These are phyloP conservation scores for Metschnikowia corniflorae DNA, from an alignment of 805 yeast species.

Conservation along the genomic window DNA sequence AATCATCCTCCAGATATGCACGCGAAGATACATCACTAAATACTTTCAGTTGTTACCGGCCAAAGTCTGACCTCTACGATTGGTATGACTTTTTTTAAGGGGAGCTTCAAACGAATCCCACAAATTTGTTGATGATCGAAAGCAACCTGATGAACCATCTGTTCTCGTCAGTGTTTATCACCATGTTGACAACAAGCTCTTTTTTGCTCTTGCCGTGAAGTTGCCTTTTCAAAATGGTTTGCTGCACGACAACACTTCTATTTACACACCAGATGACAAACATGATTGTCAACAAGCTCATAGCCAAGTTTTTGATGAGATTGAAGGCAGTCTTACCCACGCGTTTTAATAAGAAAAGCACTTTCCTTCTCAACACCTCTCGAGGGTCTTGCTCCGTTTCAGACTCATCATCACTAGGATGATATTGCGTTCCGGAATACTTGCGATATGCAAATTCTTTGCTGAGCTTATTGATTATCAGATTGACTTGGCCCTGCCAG, in stretches of 20 bases:
- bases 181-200: constrained; percentile 42
- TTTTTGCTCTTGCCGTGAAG: constrained; percentile 22
- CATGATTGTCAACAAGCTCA: constrained; percentile 35
- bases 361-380: constrained; percentile 20
- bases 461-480: constrained; percentile 43
- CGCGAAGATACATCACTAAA: no score
- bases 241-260: constrained; percentile 35
- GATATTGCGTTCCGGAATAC: constrained; percentile 1
- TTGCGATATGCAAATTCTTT: constrained; percentile 27
- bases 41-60: no score
- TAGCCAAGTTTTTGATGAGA: constrained; percentile 32
- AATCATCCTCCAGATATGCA: no score
- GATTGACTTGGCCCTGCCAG: constrained; percentile 55
- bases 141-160: constrained; percentile 43
- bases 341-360: constrained; percentile 23
- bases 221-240: constrained; percentile 38
- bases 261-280: constrained; percentile 42
- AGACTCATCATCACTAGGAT: constrained; percentile 5
- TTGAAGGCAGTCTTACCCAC: constrained; percentile 28
- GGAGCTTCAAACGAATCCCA: constrained; percentile 37
- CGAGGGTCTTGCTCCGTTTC: constrained; percentile 10
- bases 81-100: no score
- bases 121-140: constrained; percentile 35
- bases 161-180: constrained; percentile 39
- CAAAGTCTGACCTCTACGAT: no score